A percentile compares a stretch with the other conserved stretches of the same genome.
phyloP scores from a whole-genome alignment of 805 yeast genomes.

The Starmerella vitae region DNA sequence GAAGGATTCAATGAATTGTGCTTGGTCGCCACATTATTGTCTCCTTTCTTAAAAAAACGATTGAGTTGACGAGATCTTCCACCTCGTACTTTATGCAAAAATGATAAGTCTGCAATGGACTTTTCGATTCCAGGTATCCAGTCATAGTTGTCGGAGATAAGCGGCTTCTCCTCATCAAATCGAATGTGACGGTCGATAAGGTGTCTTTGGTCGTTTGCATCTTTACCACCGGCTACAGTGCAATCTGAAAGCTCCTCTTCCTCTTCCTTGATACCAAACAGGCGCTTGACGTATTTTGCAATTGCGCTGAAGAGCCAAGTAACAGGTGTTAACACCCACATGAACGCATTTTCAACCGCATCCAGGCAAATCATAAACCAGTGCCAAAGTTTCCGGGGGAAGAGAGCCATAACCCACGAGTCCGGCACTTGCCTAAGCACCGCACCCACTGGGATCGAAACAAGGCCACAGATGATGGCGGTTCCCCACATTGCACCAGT shows the following conservation, averaged over 20 bases:
- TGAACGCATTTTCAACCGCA: slow-evolving; percentile 18
- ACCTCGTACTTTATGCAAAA: slow-evolving; percentile 29
- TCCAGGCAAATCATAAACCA: slow-evolving; percentile 21
- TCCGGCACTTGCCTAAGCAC: slow-evolving; percentile 75
- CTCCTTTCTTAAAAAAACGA: slow-evolving; percentile 4
- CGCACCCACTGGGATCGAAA: slow-evolving; percentile 69
- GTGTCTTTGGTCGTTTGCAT: slow-evolving; percentile 5
- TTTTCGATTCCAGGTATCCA: slow-evolving; percentile 32
- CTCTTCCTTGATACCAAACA: slow-evolving; percentile 15
- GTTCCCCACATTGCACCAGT: slow-evolving; percentile 83
- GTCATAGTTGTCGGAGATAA: slow-evolving; percentile 19
- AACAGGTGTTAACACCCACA: slow-evolving; percentile 20
- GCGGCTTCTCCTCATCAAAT: slow-evolving; percentile 1
- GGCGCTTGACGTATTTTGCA: slow-evolving; percentile 6
- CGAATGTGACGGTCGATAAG: slow-evolving; percentile 8
- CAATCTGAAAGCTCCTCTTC: slow-evolving; percentile 20
- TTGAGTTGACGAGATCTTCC: slow-evolving; percentile 27
- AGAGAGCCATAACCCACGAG: slow-evolving; percentile 46
- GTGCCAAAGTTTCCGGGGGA: slow-evolving; percentile 48
- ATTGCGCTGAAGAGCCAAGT: slow-evolving; percentile 13
- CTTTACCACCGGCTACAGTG: slow-evolving; percentile 7
- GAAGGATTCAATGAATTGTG: slow-evolving; percentile 1
- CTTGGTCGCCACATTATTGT: background rate
- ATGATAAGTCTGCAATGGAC: slow-evolving; percentile 28
- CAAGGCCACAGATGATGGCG: slow-evolving; percentile 65